A percentile compares a stretch with the other conserved stretches of the same genome.
These are phyloP conservation scores for Colletotrichum lindemuthianum DNA, from an alignment of 2,329 filamentous ascomycete genomes.

Conservation along the genomic window DNA sequence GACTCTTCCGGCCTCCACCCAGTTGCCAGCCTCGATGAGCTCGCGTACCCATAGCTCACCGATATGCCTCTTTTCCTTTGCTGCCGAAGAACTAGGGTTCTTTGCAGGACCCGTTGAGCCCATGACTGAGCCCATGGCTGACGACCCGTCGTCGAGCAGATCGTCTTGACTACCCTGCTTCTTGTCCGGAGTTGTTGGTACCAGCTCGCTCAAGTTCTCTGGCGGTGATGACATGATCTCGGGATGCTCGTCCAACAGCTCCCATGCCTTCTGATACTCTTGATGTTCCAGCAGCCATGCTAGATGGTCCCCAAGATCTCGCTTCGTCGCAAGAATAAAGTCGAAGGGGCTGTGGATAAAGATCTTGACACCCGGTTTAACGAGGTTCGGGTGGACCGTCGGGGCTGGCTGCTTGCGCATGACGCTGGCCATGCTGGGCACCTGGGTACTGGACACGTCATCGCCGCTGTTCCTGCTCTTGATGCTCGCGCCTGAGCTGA, in stretches of 20 bases:
- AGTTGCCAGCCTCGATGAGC: constrained; percentile 78
- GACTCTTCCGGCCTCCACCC: constrained; percentile 80
- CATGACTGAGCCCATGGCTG: constrained; percentile 69
- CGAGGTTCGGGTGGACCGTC: constrained; percentile 61
- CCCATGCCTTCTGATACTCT: constrained; percentile 87
- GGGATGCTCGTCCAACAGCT: constrained; percentile 87
- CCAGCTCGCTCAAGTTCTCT: constrained; percentile 52
- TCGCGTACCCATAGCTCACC: constrained; percentile 95
- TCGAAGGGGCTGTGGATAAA: constrained; percentile 98
- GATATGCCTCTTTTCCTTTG: constrained; percentile 89
- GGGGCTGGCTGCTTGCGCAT: constrained; percentile 36
- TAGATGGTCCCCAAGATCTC: constrained; percentile 87
- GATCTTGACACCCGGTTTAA: constrained; percentile 73
- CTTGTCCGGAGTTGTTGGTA: constrained; percentile 53
- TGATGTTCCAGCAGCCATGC: constrained; percentile 85
- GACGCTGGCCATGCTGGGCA: constrained; percentile 50
- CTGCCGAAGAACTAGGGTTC: constrained; percentile 53
- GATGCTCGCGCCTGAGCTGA: constrained; percentile 87
- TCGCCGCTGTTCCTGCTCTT: constrained; percentile 70
- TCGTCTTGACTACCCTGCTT: constrained; percentile 61
- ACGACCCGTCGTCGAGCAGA: constrained; percentile 79
- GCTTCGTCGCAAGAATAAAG: constrained; percentile 89
- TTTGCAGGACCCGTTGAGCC: constrained; percentile 60
- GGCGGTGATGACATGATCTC: constrained; percentile 66
- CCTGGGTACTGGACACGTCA: constrained; percentile 61